Base-by-base conservation (phyloP, 495 filamentous ascomycete species). In the Penicillium fimorum region DNA sequence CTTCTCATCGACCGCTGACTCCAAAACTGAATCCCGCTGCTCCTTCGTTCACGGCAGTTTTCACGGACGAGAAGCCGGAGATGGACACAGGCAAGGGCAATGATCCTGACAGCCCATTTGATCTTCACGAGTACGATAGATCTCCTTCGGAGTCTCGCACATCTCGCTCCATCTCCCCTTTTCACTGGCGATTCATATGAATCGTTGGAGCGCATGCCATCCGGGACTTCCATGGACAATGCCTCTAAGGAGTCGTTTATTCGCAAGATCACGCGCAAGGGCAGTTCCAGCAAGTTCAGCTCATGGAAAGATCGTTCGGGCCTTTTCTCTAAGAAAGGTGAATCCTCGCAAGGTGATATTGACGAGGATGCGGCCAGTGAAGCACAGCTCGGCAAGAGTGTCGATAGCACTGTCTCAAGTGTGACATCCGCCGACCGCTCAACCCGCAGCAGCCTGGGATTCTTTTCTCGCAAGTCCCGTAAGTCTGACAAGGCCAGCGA, bases 221-320 rank as follows among this genome's bases (percentile, higher is more conserved):
- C 87, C 55, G 83, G 84, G 47, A 82, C 83, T 1, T 82, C 85
- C 11, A 81, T 82, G 15, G 89, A 92, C 43, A 79, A 82, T 41
- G 65, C 76, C 11, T 76, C 80, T 3, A 84, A 84, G 60, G 83
- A 85, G 60, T 82, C 84, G 4, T 80, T 91, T 40, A 82, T 86
- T 58, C 81, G 85, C 56, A 88, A 90, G 65, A 82, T 92, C 56
- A 86, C 88, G 22, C 85, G 89, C 46, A 92, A 92, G 65, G 82
- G 88, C 53, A 89, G 86, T 70, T 88, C 87, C 18, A 83, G 86
- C 68, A 92, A 91, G 70, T 91, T 91, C 71, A 87, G 84, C 63
- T 82, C 87, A 6, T 88, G 86, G 59, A 86, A 89, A 59, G 81
- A 84, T 47, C 84, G 87, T 53, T 82, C 80, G 22, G 76, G 80